A percentile compares a stretch with the other conserved stretches of the same genome.
Evolutionary conservation across 73 alveolate genomes (phyloP).

Genomic region (Paramecium tetraurelia): DNA sequence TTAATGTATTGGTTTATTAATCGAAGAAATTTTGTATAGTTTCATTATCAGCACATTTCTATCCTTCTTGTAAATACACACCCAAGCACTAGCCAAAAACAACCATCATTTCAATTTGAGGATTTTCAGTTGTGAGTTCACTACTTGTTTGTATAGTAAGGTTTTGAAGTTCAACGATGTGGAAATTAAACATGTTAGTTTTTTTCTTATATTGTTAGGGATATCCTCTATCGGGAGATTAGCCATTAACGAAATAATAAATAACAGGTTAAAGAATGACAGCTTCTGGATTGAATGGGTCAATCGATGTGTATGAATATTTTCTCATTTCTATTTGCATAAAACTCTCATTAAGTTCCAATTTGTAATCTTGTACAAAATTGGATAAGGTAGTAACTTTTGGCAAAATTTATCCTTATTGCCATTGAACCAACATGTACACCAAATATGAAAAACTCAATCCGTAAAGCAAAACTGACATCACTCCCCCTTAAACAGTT

Average conservation of each 20-base stretch:
- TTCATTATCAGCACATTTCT: not conserved
- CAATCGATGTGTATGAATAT: not conserved
- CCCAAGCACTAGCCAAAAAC: not conserved
- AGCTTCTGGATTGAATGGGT: not conserved
- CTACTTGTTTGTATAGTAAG: not conserved
- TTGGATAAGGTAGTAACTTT: not conserved
- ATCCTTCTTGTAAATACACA: not conserved
- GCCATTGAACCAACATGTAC: not conserved
- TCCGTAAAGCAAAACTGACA: conserved; percentile 8
- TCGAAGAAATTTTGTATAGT: not conserved
- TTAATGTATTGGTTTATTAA: not conserved
- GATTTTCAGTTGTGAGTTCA: not conserved
- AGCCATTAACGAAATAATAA: not conserved
- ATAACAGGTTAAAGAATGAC: not conserved
- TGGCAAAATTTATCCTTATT: not conserved
- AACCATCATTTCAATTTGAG: not conserved
- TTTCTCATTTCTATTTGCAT: not conserved
- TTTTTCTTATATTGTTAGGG: not conserved
- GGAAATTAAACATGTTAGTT: not conserved
- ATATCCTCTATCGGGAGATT: not conserved
- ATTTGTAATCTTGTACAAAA: not conserved
- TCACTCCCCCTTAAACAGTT: not conserved
- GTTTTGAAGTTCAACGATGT: not conserved
- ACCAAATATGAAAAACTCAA: not conserved
- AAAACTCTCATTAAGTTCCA: not conserved